phyloP scores from a whole-genome alignment of 2,329 filamentous ascomycete genomes.

The Rhynchosporium agropyri region DNA sequence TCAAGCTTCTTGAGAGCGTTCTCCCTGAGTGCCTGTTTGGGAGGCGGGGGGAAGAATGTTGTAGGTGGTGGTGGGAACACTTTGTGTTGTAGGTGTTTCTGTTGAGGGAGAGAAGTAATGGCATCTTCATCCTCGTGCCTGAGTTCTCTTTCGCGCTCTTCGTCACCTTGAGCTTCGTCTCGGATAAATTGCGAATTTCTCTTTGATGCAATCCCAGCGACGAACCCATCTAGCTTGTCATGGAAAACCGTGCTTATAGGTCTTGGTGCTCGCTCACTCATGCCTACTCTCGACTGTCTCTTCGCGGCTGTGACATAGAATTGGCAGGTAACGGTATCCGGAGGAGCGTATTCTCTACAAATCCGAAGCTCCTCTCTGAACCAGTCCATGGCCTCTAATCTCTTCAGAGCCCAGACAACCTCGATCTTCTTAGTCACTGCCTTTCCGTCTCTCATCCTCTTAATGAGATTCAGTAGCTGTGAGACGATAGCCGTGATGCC shows the following conservation, averaged over 20 bases:
- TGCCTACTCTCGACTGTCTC: conserved; percentile 36
- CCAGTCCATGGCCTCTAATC: conserved; percentile 94
- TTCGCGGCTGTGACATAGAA: conserved; percentile 89
- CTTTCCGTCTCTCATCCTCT: conserved; percentile 92
- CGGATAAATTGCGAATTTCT: conserved; percentile 82
- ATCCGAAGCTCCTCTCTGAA: conserved; percentile 94
- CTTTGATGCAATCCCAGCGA: conserved; percentile 84
- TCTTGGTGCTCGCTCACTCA: conserved; percentile 54
- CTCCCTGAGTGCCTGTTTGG: conserved; percentile 41
- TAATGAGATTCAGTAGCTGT: conserved; percentile 90
- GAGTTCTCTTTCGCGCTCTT: conserved; percentile 77
- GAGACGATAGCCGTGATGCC: conserved; percentile 93
- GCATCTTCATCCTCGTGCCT: conserved; percentile 82
- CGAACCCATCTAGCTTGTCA: conserved; percentile 84
- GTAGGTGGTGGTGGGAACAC: conserved; percentile 39
- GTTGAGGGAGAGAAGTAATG: conserved; percentile 77
- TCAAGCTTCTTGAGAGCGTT: conserved; percentile 53
- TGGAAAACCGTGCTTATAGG: conserved; percentile 77
- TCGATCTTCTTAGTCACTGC: conserved; percentile 89
- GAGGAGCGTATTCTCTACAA: conserved; percentile 85
- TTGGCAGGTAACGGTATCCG: conserved; percentile 86
- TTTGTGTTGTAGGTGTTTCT: conserved; percentile 63
- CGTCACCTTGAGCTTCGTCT: conserved; percentile 78
- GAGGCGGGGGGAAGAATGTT: conserved; percentile 39
- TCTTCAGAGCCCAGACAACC: conserved; percentile 91